These are phyloP conservation scores for Piedraia hortae DNA, from an alignment of 2,329 filamentous ascomycete genomes.

Conservation along the genomic window DNA sequence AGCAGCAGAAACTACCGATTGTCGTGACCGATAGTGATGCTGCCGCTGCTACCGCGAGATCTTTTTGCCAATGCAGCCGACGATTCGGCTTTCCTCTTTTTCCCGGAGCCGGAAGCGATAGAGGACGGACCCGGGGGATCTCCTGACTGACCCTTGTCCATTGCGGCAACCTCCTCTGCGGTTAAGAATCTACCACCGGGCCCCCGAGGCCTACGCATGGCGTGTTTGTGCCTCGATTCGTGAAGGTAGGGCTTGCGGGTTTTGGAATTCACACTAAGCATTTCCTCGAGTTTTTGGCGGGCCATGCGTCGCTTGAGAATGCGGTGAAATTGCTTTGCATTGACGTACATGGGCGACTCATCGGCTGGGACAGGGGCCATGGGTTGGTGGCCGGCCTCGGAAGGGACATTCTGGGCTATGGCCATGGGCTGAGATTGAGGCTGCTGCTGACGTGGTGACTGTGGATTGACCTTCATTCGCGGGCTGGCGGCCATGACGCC, in stretches of 20 bases:
- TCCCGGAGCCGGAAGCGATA: too few species aligned
- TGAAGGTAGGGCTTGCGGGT: slow-evolving; percentile 91
- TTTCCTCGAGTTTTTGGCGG: slow-evolving; percentile 78
- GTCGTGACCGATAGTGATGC: too few species aligned
- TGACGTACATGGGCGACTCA: slow-evolving; percentile 88
- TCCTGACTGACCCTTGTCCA: slow-evolving; percentile 40
- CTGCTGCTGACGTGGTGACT: slow-evolving; percentile 48
- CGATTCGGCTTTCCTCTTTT: too few species aligned
- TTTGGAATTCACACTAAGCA: slow-evolving; percentile 72
- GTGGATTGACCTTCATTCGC: slow-evolving; percentile 35
- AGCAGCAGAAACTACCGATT: too few species aligned
- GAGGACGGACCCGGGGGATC: too few species aligned
- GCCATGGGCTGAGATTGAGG: slow-evolving; percentile 1
- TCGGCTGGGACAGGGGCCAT: slow-evolving; percentile 34
- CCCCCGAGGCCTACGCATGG: slow-evolving; percentile 81
- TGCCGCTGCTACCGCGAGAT: too few species aligned
- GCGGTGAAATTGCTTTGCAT: slow-evolving; percentile 94
- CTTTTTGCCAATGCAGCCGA: too few species aligned
- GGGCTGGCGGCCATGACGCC: slow-evolving; percentile 29
- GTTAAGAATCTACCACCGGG: slow-evolving; percentile 90
- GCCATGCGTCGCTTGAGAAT: slow-evolving; percentile 87
- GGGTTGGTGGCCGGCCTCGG: slow-evolving; percentile 1
- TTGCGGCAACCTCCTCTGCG: slow-evolving; percentile 76
- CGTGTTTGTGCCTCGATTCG: slow-evolving; percentile 91
- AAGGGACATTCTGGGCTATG: slow-evolving; percentile 10